Evolutionary conservation across 2,329 filamentous ascomycete genomes (phyloP), one percentile per base, ranked within the genome.

Genomic region (Fusarium buharicum): DNA sequence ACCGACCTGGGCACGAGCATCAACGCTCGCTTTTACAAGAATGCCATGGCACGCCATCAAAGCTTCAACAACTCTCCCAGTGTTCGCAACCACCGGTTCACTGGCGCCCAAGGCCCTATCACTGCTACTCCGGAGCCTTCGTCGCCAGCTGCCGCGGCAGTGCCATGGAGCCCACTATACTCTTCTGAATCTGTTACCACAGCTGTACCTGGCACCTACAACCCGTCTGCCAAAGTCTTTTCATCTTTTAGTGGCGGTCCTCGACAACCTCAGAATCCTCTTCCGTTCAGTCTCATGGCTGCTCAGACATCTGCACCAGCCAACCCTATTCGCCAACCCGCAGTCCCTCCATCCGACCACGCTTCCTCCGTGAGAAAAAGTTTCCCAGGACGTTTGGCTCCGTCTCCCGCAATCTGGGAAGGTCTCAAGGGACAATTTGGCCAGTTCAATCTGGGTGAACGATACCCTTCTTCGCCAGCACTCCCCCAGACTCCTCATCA

Each of bases 351-450:
- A 6, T 9, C 24, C 4, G 36, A 45, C 20, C 38, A 62, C 11
- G 18, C 34, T 27, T 18, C 48, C 30, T 38, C 53, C 6, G 14
- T 20, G n/a, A 45, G 47, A 41, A 52, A 36, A 38, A 33, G 36
- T 12, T 52, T 49, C n/a, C 22, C 53, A 2, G 53, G 38, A n/a
- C 33, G n/a, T 7, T 20, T 62, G 4, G 53, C 59, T 6, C 59
- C 54, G 10, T 55, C 44, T 34, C 54, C 53, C 0, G 54, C 50
- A 16, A 56, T 66, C 20, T 65, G 62, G 62, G 47, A 59, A 18
- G 46, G 56, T 1, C 30, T 66, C 6, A 45, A 44, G 16, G 18
- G 38, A 8, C 50, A 39, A 9, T 65, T 65, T 22, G 43, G 16
- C 13, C 56, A 62, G 5, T 31, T 62, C 2, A 18, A 9, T 4